Evolutionary conservation across 768 basidiomycete genomes (phyloP).

Genomic region (Russula griseocarnosa): DNA sequence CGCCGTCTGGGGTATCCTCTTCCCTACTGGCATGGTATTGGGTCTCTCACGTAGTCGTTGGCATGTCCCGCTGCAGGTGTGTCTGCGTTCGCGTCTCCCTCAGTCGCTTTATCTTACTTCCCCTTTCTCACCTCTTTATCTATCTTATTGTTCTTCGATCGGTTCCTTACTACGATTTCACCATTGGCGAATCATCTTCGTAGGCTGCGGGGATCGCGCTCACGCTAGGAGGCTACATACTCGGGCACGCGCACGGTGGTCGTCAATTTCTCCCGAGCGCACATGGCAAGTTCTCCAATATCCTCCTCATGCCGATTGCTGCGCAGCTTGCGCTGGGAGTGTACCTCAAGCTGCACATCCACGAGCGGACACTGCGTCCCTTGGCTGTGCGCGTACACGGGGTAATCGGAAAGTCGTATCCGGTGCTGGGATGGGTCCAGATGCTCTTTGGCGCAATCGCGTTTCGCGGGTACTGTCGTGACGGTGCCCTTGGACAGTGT

Average conservation of each 20-base stretch:
- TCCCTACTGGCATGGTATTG: constrained; percentile 79
- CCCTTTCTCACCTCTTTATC: not conserved
- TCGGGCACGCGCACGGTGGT: constrained; percentile 86
- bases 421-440: constrained; percentile 83
- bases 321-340: constrained; percentile 70
- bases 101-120: too few species aligned
- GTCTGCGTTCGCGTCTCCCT: constrained; percentile 21
- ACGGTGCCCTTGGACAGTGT: constrained; percentile 77
- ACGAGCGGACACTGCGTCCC: constrained; percentile 70
- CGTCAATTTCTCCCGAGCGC: constrained; percentile 68
- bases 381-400: constrained; percentile 70
- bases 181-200: too few species aligned
- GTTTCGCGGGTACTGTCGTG: constrained; percentile 73
- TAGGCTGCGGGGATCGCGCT: constrained; percentile 61
- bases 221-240: constrained; percentile 66
- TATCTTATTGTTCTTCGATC: not conserved
- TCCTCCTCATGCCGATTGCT: constrained; percentile 61
- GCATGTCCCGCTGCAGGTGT: constrained; percentile 86
- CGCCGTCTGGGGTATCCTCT: constrained; percentile 78
- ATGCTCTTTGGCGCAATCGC: constrained; percentile 82
- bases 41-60: constrained; percentile 76
- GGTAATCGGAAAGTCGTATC: constrained; percentile 77
- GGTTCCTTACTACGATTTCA: not conserved
- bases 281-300: constrained; percentile 65
- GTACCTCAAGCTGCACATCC: constrained; percentile 89